Evolutionary conservation across 2,329 filamentous ascomycete species (phyloP).

Genomic region (Trichoderma sp.): DNA sequence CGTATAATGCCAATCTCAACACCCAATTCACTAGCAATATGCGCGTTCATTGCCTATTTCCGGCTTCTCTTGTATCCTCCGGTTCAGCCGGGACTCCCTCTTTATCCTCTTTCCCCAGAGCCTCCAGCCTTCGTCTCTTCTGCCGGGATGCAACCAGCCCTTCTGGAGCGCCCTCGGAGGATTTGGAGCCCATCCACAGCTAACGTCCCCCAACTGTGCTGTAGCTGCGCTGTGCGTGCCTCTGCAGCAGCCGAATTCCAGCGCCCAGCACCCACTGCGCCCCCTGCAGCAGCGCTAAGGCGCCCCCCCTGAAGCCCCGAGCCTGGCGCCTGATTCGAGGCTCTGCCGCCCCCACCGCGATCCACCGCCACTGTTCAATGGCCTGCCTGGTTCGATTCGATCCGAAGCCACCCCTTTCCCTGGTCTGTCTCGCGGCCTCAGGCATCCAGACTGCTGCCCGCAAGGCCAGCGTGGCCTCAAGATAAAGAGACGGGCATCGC

Average conservation of each 20-base stretch:
- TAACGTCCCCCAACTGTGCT: neutral
- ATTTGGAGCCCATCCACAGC: neutral
- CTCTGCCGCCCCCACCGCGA: conserved; percentile 2
- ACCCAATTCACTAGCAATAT: no score
- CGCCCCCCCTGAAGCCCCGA: conserved; percentile 2
- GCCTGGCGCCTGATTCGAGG: conserved; percentile 14
- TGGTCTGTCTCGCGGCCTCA: conserved; percentile 28
- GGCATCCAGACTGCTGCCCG: conserved; percentile 14
- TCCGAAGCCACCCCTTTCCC: conserved; percentile 4
- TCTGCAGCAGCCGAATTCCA: conserved; percentile 1
- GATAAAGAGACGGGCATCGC: conserved; percentile 40
- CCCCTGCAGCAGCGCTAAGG: conserved; percentile 18
- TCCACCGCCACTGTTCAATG: neutral
- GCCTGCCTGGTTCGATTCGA: neutral
- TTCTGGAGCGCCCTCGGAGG: neutral
- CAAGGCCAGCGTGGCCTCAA: conserved; percentile 35
- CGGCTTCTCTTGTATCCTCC: neutral
- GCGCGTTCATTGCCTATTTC: neutral
- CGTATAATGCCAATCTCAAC: neutral
- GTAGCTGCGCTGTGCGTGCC: neutral
- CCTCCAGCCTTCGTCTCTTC: neutral
- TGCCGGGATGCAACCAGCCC: neutral
- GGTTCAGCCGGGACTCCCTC: neutral
- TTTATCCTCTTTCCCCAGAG: neutral
- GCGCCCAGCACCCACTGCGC: neutral